Percentiles rank a stretch among this genome's conserved stretches.
phyloP scores from a whole-genome alignment of 768 basidiomycete species.

The Russula abietina region DNA sequence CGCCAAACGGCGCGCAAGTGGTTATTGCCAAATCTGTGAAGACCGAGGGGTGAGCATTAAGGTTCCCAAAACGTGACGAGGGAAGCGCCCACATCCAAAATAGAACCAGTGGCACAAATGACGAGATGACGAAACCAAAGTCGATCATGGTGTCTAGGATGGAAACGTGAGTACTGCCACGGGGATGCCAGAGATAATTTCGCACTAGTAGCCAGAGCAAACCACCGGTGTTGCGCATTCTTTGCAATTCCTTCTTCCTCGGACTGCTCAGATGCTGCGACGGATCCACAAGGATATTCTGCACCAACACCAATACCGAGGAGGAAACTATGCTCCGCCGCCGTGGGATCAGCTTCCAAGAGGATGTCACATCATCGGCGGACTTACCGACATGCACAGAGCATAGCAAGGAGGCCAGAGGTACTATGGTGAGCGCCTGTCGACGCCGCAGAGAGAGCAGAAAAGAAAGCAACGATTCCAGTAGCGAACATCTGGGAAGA shows the following conservation, averaged over 20 bases:
- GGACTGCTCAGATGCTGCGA: slow-evolving; percentile 84
- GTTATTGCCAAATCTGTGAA: slow-evolving; percentile 58
- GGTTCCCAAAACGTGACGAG: not conserved
- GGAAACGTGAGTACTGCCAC: slow-evolving; percentile 12
- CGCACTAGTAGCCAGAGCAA: slow-evolving; percentile 84
- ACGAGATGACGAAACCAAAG: slow-evolving; percentile 68
- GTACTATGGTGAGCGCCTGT: slow-evolving; percentile 68
- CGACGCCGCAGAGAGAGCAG: slow-evolving; percentile 75
- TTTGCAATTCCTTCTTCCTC: slow-evolving; percentile 76
- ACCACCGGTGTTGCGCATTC: slow-evolving; percentile 79
- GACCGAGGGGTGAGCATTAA: not conserved
- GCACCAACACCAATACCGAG: slow-evolving; percentile 86
- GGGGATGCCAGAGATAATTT: slow-evolving; percentile 7
- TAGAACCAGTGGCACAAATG: slow-evolving; percentile 79
- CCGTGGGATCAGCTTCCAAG: not conserved
- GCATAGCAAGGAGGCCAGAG: slow-evolving; percentile 68
- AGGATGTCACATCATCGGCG: not conserved
- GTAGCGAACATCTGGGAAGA: slow-evolving; percentile 65
- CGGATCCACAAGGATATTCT: slow-evolving; percentile 87
- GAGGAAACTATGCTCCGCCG: slow-evolving; percentile 53
- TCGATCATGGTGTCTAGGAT: slow-evolving; percentile 76
- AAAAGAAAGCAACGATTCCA: slow-evolving; percentile 79
- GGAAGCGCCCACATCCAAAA: slow-evolving; percentile 72
- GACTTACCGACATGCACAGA: slow-evolving; percentile 66
- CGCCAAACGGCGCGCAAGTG: slow-evolving; percentile 88